Base-by-base conservation (phyloP, 257 asterid species). In the Nicotiana paniculata region DNA sequence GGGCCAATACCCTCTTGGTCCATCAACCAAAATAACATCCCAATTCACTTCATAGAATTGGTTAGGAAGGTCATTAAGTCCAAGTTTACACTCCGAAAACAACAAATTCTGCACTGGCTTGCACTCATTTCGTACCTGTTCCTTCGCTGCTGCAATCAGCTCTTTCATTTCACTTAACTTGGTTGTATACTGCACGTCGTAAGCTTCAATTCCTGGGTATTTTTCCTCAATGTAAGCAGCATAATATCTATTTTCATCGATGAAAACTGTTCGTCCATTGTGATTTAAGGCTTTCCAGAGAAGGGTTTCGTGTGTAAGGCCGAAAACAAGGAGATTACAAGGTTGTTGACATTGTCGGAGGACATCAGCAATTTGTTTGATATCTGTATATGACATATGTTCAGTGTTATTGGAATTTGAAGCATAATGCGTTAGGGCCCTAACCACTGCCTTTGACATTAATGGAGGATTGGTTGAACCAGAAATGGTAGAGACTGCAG, bases 1-100 rank as follows among this genome's bases (percentile, higher is more conserved):
- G n/a, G 98, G 94, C 93, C 91, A 89, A 87, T 95, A 91, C 80
- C 99, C 99, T 10, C 92, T 35, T 0, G 98, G 99, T 64, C 99
- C 99, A 30, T 93, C 99, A 17, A 93, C 91, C 79, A 95, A 77
- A 17, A 95, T 93, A 18, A 93, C 90, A 39, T 93, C 97, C 99
- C 99, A 95, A 9, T 89, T 96, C 64, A 93, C 87, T 81, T 95
- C 99, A 64, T 95, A 95, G 33, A 95, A 84, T 81, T 95, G 98
- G 79, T 95, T 95, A 3, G 99, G 99, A 55, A 93, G 85, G 33
- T 95, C 99, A 46, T 95, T 95, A 1, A 95, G 63, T 64, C 97
- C 99, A 0, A 95, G 77, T 12, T 88, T 92, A n/a, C 98, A 95
- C 80, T 95, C 98, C 0, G 98, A 93, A 83, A 95, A 95, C 16